Evolutionary conservation across 208 protist species (phyloP), one percentile per base, ranked within the genome.

Genomic region (Phytomonas francai): DNA sequence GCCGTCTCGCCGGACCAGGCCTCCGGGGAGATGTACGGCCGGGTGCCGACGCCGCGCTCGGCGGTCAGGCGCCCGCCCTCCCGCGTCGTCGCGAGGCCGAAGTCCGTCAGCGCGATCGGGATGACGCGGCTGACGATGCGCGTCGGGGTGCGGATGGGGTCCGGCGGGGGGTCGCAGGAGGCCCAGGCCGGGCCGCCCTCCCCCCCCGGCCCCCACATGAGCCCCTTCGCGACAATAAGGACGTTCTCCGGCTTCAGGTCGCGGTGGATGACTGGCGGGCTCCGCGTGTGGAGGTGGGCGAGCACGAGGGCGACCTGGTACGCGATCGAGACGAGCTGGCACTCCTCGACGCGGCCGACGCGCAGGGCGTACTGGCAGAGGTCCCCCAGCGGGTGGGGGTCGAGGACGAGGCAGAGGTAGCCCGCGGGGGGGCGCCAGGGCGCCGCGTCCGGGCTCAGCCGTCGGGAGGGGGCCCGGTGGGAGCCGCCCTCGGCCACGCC

Each of bases 231-330:
- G 45, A 19, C 45, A 56, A 95, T 85, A 0, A 95, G 80, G 16
- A 95, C 88, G 78, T 98, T 98, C 76, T 98, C 95, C 8, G 93
- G 94, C 77, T 99, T 99, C 42, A 99, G 72, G 73, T 99, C 98
- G 64, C 97, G 98, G 76, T 99, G 98, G 65, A 99, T 97, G 65
- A 99, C 94, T 36, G 94, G 87, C n/a, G 98, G 84, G 68, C 83
- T 92, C 59, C 92, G 87, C 19, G 83, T 78, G 74, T 95, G 89
- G 60, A 95, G 78, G 71, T 89, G 72, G n/a, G 70, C 59, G 6
- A 95, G 73, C 22, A 89, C 85, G 6, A 74, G 84, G 67, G 83
- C 73, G 5, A 93, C 70, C 71, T 95, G 89, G 62, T 83, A 89
- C 6, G 85, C 87, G 63, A 95, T 92, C 5, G 83, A 93, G 3